phyloP scores from a whole-genome alignment of 192 early-diverging fungal species.

The Linnemannia elongata region DNA sequence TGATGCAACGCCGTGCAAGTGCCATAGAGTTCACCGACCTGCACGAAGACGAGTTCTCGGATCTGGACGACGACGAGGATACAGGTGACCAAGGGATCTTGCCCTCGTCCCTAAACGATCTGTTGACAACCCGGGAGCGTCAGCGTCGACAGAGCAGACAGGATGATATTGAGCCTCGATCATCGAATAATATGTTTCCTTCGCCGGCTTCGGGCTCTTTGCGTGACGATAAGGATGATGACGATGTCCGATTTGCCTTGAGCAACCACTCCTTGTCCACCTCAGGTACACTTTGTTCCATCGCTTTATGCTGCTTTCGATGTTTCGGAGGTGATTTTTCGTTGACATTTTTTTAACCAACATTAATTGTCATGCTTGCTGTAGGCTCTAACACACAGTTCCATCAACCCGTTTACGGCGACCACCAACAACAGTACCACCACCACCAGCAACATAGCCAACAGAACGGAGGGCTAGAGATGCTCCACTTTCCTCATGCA shows the following conservation, averaged over 20 bases:
- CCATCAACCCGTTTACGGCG: neutral
- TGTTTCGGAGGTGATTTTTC: neutral
- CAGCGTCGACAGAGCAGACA: conserved; percentile 59
- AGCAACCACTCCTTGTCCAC: neutral
- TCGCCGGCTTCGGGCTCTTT: conserved; percentile 38
- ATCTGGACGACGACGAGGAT: conserved; percentile 59
- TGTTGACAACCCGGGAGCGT: conserved; percentile 63
- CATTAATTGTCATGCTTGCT: neutral
- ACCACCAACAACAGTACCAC: neutral
- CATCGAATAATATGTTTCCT: conserved; percentile 13
- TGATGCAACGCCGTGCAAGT: conserved; percentile 16
- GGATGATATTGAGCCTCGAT: conserved; percentile 28
- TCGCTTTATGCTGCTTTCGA: neutral
- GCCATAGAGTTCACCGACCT: conserved; percentile 6
- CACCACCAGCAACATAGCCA: neutral
- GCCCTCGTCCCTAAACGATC: conserved; percentile 67
- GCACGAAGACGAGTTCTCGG: conserved; percentile 34
- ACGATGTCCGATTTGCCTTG: conserved; percentile 9
- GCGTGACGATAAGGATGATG: conserved; percentile 29
- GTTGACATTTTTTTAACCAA: neutral
- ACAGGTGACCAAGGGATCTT: conserved; percentile 54
- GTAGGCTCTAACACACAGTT: neutral
- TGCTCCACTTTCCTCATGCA: conserved; percentile 9
- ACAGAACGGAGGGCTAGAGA: neutral
- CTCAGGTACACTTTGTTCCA: neutral